phyloP scores from a whole-genome alignment of 768 basidiomycete genomes.

The Scleroderma bovista region DNA sequence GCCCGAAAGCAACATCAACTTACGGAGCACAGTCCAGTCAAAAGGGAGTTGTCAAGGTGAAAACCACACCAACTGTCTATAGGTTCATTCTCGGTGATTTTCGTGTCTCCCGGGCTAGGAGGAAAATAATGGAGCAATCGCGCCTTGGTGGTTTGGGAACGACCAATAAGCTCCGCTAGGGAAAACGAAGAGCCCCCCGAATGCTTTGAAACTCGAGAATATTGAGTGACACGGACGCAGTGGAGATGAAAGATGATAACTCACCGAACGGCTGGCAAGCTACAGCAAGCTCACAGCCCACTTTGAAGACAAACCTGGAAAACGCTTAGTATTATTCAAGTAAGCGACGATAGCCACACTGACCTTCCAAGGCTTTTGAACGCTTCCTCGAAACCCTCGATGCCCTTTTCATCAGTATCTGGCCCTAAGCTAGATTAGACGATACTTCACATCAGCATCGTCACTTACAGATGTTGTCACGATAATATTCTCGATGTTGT shows the following conservation, averaged over 20 bases:
- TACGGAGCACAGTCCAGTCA: slow-evolving; percentile 92
- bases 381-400: slow-evolving; percentile 77
- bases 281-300: slow-evolving; percentile 73
- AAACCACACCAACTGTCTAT: slow-evolving; percentile 94
- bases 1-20: slow-evolving; percentile 15
- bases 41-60: slow-evolving; percentile 84
- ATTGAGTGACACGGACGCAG: slow-evolving; percentile 1
- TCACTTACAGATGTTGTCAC: slow-evolving; percentile 75
- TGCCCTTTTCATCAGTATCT: slow-evolving; percentile 41
- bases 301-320: slow-evolving; percentile 68
- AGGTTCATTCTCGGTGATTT: slow-evolving; percentile 49
- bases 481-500: slow-evolving; percentile 80
- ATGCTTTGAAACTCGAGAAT: slow-evolving; percentile 52
- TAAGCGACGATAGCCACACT: neutral
- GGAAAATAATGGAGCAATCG: slow-evolving; percentile 97
- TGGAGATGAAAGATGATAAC: neutral
- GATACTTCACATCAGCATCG: neutral
- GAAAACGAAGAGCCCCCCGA: slow-evolving; percentile 60
- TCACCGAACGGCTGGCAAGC: slow-evolving; percentile 92
- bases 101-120: slow-evolving; percentile 37
- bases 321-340: slow-evolving; percentile 2
- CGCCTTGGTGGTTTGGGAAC: slow-evolving; percentile 84
- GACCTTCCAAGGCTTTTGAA: slow-evolving; percentile 84
- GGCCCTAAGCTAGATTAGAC: slow-evolving; percentile 50
- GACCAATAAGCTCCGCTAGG: slow-evolving; percentile 63